Conservation (phyloP, 75 land plant genomes). For the Ceratopteris richardii region DNA sequence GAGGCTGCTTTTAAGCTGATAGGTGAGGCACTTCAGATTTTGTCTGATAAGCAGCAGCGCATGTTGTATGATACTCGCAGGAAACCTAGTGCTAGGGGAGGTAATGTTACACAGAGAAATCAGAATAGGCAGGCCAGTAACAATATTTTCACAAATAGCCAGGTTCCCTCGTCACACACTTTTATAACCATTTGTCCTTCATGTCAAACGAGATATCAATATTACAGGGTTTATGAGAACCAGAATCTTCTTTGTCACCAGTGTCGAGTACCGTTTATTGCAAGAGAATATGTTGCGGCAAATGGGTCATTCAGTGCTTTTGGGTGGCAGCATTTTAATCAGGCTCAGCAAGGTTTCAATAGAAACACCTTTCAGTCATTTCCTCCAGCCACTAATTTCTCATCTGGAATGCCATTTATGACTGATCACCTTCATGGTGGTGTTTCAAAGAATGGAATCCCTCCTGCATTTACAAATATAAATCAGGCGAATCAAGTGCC, state of each 20-base stretch:
- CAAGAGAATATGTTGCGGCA: conserved; percentile 33
- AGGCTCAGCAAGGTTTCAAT: conserved; percentile 5
- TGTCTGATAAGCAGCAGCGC: conserved; percentile 53
- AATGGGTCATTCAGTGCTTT: background rate
- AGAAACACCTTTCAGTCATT: background rate
- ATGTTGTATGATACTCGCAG: conserved; percentile 44
- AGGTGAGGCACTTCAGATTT: conserved; percentile 66
- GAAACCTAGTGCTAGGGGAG: no score
- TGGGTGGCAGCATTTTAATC: background rate
- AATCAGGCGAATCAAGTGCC: background rate
- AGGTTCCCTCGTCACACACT: conserved; percentile 12
- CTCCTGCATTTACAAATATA: background rate
- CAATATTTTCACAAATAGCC: background rate
- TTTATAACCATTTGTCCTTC: conserved; percentile 76
- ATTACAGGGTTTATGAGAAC: conserved; percentile 33
- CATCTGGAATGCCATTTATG: background rate
- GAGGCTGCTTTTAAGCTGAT: conserved; percentile 91
- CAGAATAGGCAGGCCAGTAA: background rate
- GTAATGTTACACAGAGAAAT: conserved; percentile 1
- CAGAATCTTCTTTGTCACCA: conserved; percentile 45
- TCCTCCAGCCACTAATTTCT: background rate
- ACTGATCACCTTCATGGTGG: background rate
- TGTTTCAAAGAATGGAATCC: background rate
- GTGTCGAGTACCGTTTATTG: conserved; percentile 53
- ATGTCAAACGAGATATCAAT: conserved; percentile 54